Evolutionary conservation across 805 yeast genomes (phyloP), one percentile per base, ranked within the genome.

Genomic region (Spathaspora gorwiae): DNA sequence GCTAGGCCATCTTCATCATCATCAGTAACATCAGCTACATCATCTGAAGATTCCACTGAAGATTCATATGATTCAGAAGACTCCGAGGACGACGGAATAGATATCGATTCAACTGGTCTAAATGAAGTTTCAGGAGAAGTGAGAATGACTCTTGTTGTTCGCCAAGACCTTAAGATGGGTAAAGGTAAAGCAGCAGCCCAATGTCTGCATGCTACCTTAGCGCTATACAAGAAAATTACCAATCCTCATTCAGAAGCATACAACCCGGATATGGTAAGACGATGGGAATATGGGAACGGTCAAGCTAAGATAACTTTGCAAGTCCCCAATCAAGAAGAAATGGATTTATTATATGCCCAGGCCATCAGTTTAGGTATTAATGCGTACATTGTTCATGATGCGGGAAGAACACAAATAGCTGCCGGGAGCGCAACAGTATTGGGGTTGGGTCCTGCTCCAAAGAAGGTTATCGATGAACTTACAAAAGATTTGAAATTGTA

Each of bases 401-500:
- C 99, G 26, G 99, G 99, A 3, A 78, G 97, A 55, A 92, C 99
- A 1, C 97, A 94, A 62, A 81, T 94, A 42, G 95, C 88, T n/a
- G 86, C 96, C 6, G 98, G 98, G 1, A 83, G 94, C 47, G 95
- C 95, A 2, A 94, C 99, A 0, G 98, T 94, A 1, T 67, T 94
- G n/a, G 99, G 98, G 1, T 62, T 94, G 26, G 99, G 99, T 0
- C 99, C 99, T 1, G 98, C 97, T 14, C 97, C 98, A 19, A 87
- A 83, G 52, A 54, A 75, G 0, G 81, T 84, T 0, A 64, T 92
- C 48, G 97, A 94, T 61, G 80, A 83, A 59, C 80, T 92, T 44
- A 90, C 98, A 1, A 84, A 87, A 12, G 83, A 76, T 26, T 72
- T 92, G 55, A 87, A 84, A 60, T 69, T 92, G 47, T 88, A 86